These are phyloP conservation scores for Ehretia macrophylla DNA, from an alignment of 257 asterid species.

Conservation along the genomic window DNA sequence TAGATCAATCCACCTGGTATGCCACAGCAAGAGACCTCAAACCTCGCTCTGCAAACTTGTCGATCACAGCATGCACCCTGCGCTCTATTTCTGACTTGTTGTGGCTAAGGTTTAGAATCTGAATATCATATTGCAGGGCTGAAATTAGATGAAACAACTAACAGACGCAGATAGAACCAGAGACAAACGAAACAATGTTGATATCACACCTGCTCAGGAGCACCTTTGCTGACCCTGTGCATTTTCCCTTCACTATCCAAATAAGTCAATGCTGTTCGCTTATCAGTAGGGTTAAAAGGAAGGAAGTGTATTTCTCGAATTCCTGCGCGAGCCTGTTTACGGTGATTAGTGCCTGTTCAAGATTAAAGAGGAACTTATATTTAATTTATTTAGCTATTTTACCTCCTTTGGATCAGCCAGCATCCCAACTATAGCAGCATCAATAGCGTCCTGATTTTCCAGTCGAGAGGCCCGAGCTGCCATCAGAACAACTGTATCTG, in stretches of 20 bases:
- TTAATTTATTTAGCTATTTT: not conserved
- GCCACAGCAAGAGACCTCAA: constrained; percentile 51
- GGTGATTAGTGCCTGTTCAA: not conserved
- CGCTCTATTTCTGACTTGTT: constrained; percentile 46
- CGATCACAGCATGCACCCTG: constrained; percentile 45
- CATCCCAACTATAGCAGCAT: constrained; percentile 93
- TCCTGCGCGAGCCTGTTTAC: constrained; percentile 87
- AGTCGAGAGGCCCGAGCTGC: constrained; percentile 95
- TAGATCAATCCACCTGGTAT: constrained; percentile 33
- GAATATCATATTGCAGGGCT: constrained; percentile 1
- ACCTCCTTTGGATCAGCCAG: constrained; percentile 99
- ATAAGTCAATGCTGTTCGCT: constrained; percentile 91
- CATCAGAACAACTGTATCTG: constrained; percentile 93
- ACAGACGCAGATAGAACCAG: not conserved
- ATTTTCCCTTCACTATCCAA: constrained; percentile 73
- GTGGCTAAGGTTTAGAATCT: constrained; percentile 44
- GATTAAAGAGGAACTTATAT: constrained; percentile 4
- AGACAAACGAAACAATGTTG: not conserved
- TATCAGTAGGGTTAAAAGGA: constrained; percentile 95
- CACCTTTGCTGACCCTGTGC: constrained; percentile 99
- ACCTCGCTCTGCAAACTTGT: constrained; percentile 52
- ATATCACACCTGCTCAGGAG: constrained; percentile 89
- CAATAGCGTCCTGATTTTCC: constrained; percentile 98
- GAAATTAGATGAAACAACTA: constrained; percentile 10
- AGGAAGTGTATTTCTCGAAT: constrained; percentile 91